Base-by-base conservation (phyloP, 2,329 filamentous ascomycete genomes). In the Botrytis fabae region DNA sequence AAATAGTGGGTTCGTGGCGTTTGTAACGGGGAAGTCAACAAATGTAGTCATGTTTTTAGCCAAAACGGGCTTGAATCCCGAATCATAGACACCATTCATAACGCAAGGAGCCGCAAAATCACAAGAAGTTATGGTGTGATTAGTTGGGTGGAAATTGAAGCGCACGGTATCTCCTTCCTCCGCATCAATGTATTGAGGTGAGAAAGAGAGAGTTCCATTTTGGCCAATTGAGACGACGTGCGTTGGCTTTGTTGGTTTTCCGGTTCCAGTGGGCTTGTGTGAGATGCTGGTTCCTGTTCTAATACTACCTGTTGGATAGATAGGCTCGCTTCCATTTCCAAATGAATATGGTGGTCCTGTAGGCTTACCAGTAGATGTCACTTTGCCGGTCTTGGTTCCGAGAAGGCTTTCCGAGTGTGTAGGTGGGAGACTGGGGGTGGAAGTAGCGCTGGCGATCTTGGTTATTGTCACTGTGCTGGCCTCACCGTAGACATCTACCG, bases 41-140 rank as follows among this genome's bases (percentile, higher is more conserved):
- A 70, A 75, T 20, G 62, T 64, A 28, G 46, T 73, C 9, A 68
- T 70, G 32, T 72, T 75, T n/a, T 73, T 44, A 28, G 35, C 62
- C 54, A 70, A 60, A 51, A 63, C 46, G 25, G 51, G 51, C 46
- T 73, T 74, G 57, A 65, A 73, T 20, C 74, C 74, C 38, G 73
- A 74, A 63, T 74, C 74, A 16, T 66, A 75, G 28, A 66, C 57
- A 42, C 66, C 66, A 57, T 74, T 71, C 63, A 44, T 59, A 22
- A 70, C 14, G 44, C 70, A 75, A 62, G 74, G 74, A 48, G 48
- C 48, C 14, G 42, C 44, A 10, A 73, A 38, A 28, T 72, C 42
- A 46, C 73, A 75, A 57, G 69, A 70, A 57, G 73, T 74, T 40
- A 74, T 46, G 2, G 65, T 72, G 57, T 75, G 74, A 28, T 74